Evolutionary conservation across 2,329 filamentous ascomycete genomes (phyloP).

Genomic region (Epichloe bromicola): DNA sequence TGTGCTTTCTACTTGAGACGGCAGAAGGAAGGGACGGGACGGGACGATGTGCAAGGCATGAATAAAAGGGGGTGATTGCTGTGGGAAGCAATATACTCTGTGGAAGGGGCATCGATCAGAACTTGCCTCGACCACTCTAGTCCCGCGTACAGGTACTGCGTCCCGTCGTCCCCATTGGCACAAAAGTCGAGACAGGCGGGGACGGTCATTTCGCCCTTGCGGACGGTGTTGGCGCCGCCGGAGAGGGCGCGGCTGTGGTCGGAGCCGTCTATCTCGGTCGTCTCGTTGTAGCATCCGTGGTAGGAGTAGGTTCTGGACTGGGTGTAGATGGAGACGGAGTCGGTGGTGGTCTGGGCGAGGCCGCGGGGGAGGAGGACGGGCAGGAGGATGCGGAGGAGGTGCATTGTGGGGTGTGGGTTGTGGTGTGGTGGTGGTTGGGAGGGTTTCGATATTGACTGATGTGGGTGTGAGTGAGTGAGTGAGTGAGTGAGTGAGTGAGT

Average conservation of each 20-base stretch:
- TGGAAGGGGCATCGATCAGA: too few relatives aligned
- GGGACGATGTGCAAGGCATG: too few relatives aligned
- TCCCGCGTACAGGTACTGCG: constrained; percentile 36
- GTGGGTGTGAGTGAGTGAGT: not conserved
- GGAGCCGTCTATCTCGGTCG: constrained; percentile 29
- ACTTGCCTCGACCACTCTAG: constrained; percentile 37
- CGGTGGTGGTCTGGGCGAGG: constrained; percentile 5
- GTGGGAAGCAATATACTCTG: too few relatives aligned
- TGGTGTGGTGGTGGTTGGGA: not conserved
- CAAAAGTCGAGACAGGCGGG: constrained; percentile 39
- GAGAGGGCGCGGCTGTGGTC: constrained; percentile 32
- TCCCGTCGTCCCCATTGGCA: constrained; percentile 15
- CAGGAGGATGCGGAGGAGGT: constrained; percentile 8
- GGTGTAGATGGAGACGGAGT: constrained; percentile 20
- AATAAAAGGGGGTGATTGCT: too few relatives aligned
- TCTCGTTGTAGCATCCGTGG: constrained; percentile 47
- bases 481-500: too few relatives aligned
- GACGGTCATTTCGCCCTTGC: constrained; percentile 36
- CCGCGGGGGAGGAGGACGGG: constrained; percentile 1
- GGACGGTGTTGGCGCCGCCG: constrained; percentile 27
- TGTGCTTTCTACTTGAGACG: too few relatives aligned
- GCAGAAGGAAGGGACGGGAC: too few relatives aligned
- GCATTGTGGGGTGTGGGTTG: not conserved
- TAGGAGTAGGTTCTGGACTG: constrained; percentile 31
- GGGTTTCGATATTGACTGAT: too few relatives aligned